A percentile compares a stretch with the other conserved stretches of the same genome.
These are phyloP conservation scores for Pseudogymnoascus sp. DNA, from an alignment of 2,329 filamentous ascomycete genomes.

Conservation along the genomic window DNA sequence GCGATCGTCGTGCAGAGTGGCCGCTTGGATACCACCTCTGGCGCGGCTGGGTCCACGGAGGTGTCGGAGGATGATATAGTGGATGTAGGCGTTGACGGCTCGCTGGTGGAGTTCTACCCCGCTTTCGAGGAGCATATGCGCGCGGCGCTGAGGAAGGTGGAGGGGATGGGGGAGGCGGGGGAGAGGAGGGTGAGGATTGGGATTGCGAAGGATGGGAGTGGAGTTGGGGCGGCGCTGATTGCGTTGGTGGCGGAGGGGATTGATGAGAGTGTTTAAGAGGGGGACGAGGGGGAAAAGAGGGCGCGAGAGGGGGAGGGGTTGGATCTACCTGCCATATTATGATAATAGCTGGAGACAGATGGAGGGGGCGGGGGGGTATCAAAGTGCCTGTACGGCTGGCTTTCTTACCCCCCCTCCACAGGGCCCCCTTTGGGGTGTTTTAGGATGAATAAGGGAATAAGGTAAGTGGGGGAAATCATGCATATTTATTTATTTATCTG, in stretches of 20 bases:
- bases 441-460: too few relatives aligned
- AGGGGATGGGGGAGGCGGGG: constrained; percentile 51
- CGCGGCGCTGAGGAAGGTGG: constrained; percentile 67
- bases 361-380: too few relatives aligned
- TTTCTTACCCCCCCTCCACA: too few relatives aligned
- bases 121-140: constrained; percentile 83
- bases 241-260: constrained; percentile 74
- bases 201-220: constrained; percentile 93
- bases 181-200: constrained; percentile 74
- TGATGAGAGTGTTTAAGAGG: constrained; percentile 29
- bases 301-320: too few relatives aligned
- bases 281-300: too few relatives aligned
- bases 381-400: too few relatives aligned
- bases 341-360: too few relatives aligned
- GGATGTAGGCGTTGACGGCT: constrained; percentile 91
- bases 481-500: too few relatives aligned
- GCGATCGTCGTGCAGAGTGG: constrained; percentile 77
- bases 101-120: constrained; percentile 91
- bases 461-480: too few relatives aligned
- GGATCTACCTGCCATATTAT: too few relatives aligned
- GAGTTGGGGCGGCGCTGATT: constrained; percentile 91
- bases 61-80: constrained; percentile 52
- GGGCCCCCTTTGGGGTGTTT: too few relatives aligned
- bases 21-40: constrained; percentile 42
- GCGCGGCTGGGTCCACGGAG: constrained; percentile 16